phyloP scores from a whole-genome alignment of 2,329 filamentous ascomycete genomes.

The Helotiales sp. region DNA sequence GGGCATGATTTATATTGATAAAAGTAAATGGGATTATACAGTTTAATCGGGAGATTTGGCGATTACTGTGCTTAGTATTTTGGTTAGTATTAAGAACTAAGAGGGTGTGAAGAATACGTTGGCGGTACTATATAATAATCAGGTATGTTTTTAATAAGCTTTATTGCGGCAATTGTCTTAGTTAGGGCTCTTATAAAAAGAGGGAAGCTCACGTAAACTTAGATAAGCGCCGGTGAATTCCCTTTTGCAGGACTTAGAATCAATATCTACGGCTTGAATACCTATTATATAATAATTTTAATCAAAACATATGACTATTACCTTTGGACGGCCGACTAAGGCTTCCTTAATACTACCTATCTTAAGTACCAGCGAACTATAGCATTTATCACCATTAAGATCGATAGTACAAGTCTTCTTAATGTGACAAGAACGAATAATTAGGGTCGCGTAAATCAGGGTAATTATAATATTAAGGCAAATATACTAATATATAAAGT shows the following conservation, averaged over 20 bases:
- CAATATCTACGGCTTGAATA: constrained; percentile 49
- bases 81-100: constrained; percentile 59
- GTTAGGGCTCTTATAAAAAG: background rate
- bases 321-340: constrained; percentile 58
- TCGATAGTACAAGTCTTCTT: constrained; percentile 46
- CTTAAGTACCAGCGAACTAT: constrained; percentile 54
- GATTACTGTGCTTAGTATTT: constrained; percentile 58
- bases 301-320: constrained; percentile 64
- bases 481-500: constrained; percentile 50
- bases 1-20: constrained; percentile 51
- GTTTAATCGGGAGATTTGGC: constrained; percentile 68
- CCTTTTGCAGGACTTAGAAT: constrained; percentile 57
- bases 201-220: background rate
- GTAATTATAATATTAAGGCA: constrained; percentile 40
- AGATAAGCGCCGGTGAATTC: constrained; percentile 47
- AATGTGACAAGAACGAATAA: constrained; percentile 38
- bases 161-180: too few relatives aligned
- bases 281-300: constrained; percentile 63
- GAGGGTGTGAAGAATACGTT: constrained; percentile 56
- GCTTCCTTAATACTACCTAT: constrained; percentile 55
- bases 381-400: constrained; percentile 49
- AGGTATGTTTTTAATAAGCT: constrained; percentile 29
- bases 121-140: constrained; percentile 45
- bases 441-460: constrained; percentile 39
- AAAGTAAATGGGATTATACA: constrained; percentile 62